Conservation (phyloP, 1,139 yeast species). For the Zygosaccharomyces sapae region DNA sequence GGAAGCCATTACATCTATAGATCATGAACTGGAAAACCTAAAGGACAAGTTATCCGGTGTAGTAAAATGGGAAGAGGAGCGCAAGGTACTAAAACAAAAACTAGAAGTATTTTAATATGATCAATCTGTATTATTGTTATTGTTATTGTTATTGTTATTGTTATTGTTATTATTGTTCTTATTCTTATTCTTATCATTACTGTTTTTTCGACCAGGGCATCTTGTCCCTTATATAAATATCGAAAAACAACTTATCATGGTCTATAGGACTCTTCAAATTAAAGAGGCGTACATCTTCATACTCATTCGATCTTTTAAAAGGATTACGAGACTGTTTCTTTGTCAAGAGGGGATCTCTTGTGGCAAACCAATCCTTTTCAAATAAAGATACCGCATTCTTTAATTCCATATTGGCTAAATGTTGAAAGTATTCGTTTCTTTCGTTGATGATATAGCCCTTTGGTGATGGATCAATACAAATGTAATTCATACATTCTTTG, state of each 20-base stretch:
- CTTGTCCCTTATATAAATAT: slow-evolving; percentile 20
- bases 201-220: slow-evolving; percentile 31
- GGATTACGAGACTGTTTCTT: slow-evolving; percentile 52
- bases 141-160: not conserved
- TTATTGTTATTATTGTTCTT: not conserved
- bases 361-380: slow-evolving; percentile 59
- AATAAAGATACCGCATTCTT: slow-evolving; percentile 54
- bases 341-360: slow-evolving; percentile 30
- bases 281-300: slow-evolving; percentile 37
- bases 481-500: slow-evolving; percentile 38
- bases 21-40: slow-evolving; percentile 61
- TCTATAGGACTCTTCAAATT: slow-evolving; percentile 10
- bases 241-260: slow-evolving; percentile 22
- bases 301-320: slow-evolving; percentile 46
- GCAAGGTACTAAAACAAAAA: slow-evolving; percentile 35
- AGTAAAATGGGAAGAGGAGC: slow-evolving; percentile 49
- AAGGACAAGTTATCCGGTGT: slow-evolving; percentile 52
- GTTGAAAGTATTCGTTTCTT: slow-evolving; percentile 37
- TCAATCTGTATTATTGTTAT: not conserved
- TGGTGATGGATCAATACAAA: slow-evolving; percentile 63
- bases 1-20: slow-evolving; percentile 57
- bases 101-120: slow-evolving; percentile 23
- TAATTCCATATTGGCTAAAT: slow-evolving; percentile 46
- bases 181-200: not conserved
- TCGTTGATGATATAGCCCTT: slow-evolving; percentile 24